phyloP scores from a whole-genome alignment of 768 basidiomycete species.

The Tylopilus sp. region DNA sequence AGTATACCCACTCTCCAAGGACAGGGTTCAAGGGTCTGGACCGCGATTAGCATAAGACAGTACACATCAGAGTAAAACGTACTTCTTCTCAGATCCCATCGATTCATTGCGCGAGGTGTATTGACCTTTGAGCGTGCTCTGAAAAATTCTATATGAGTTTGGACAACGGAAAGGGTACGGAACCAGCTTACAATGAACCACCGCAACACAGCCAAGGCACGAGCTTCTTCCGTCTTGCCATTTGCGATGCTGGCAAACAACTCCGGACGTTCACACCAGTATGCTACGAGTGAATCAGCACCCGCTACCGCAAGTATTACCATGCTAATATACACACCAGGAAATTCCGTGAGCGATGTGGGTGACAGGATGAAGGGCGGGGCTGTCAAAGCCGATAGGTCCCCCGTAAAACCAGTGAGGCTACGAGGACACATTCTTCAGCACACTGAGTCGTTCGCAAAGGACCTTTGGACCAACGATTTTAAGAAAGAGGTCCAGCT shows the following conservation, averaged over 20 bases:
- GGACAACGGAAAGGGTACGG: neutral
- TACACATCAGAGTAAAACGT: conserved; percentile 21
- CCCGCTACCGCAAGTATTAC: neutral
- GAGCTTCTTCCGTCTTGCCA: conserved; percentile 67
- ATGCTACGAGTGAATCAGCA: conserved; percentile 48
- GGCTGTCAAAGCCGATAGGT: conserved; percentile 79
- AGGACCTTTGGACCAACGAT: conserved; percentile 53
- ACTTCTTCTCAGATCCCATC: conserved; percentile 98
- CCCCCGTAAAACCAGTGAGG: conserved; percentile 84
- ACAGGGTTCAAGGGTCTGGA: conserved; percentile 91
- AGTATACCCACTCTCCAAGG: conserved; percentile 73
- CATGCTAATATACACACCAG: conserved; percentile 47
- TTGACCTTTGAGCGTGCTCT: conserved; percentile 93
- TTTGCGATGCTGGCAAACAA: conserved; percentile 85
- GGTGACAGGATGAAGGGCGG: conserved; percentile 93
- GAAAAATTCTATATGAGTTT: conserved; percentile 5
- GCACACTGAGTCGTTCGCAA: neutral
- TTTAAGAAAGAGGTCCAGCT: conserved; percentile 92
- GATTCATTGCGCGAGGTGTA: conserved; percentile 93
- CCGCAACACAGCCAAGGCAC: conserved; percentile 76
- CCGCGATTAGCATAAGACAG: conserved; percentile 10
- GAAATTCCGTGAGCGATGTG: conserved; percentile 88
- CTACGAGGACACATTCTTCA: conserved; percentile 34
- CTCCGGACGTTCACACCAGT: conserved; percentile 95
- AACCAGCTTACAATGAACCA: conserved; percentile 82